A percentile compares a stretch with the other conserved stretches of the same genome.
Evolutionary conservation across 306 rosid genomes (phyloP).

Genomic region (Erythrophleum fordii): DNA sequence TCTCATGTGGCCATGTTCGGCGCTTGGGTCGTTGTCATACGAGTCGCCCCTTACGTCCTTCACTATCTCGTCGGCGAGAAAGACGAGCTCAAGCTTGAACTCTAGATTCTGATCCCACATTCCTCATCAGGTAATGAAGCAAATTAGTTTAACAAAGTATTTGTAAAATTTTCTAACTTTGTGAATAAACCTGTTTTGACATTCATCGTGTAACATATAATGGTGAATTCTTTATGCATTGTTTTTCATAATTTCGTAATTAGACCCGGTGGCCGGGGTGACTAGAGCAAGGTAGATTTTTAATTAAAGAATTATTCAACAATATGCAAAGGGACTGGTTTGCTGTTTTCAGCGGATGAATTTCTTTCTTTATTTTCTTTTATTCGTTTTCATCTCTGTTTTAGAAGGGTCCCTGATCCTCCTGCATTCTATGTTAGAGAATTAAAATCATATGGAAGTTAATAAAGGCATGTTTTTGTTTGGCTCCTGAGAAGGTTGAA

Average conservation of each 20-base stretch:
- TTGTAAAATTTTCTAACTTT: not conserved
- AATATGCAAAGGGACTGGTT: not conserved
- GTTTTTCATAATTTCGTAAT: not conserved
- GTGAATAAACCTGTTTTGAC: not conserved
- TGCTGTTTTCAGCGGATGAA: not conserved
- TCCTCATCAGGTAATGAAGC: constrained; percentile 37
- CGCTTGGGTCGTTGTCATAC: constrained; percentile 81
- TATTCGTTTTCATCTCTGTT: not conserved
- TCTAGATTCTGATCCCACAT: constrained; percentile 41
- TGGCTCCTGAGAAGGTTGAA: not conserved
- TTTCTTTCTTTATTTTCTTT: not conserved
- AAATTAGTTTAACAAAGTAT: not conserved
- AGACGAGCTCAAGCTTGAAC: constrained; percentile 80
- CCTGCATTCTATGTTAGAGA: not conserved
- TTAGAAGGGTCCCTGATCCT: not conserved
- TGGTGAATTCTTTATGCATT: not conserved
- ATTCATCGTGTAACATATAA: not conserved
- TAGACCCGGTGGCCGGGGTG: not conserved
- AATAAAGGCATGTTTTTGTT: not conserved
- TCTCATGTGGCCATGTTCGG: constrained; percentile 85
- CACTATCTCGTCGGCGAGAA: constrained; percentile 71
- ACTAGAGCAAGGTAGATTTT: too few relatives aligned
- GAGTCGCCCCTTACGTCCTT: constrained; percentile 80
- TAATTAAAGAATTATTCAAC: too few relatives aligned
- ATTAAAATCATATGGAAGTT: not conserved